These are phyloP conservation scores for Hebeloma cylindrosporum DNA, from an alignment of 768 basidiomycete genomes.

Conservation along the genomic window DNA sequence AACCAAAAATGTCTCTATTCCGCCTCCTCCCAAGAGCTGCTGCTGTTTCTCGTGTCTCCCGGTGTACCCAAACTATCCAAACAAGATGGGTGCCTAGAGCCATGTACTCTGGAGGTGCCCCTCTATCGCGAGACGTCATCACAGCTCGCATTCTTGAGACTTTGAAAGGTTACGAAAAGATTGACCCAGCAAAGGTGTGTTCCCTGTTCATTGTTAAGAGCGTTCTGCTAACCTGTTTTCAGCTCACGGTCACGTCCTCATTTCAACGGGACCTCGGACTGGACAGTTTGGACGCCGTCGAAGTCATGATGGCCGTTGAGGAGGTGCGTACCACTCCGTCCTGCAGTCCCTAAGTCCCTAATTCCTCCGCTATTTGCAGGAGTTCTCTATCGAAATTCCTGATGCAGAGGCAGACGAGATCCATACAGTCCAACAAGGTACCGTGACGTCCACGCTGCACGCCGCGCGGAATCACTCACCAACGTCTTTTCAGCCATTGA, in stretches of 20 bases:
- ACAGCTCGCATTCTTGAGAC: slow-evolving; percentile 77
- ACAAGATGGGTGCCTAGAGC: slow-evolving; percentile 44
- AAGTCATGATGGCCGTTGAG: slow-evolving; percentile 99
- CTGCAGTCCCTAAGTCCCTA: slow-evolving; percentile 1
- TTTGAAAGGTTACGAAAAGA: slow-evolving; percentile 88
- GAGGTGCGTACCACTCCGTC: slow-evolving; percentile 51
- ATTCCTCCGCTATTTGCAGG: slow-evolving; percentile 45
- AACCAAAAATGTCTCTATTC: slow-evolving; percentile 51
- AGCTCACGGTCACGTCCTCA: slow-evolving; percentile 67
- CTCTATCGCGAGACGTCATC: slow-evolving; percentile 67
- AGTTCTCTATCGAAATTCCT: slow-evolving; percentile 97
- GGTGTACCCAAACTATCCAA: slow-evolving; percentile 34
- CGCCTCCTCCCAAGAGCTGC: slow-evolving; percentile 50
- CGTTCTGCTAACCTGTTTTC: slow-evolving; percentile 3
- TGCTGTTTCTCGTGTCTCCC: slow-evolving; percentile 41
- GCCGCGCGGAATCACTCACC: slow-evolving; percentile 18
- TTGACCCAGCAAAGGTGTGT: slow-evolving; percentile 68
- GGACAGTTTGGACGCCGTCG: slow-evolving; percentile 95
- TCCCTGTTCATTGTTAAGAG: slow-evolving; percentile 1
- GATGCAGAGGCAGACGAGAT: slow-evolving; percentile 96
- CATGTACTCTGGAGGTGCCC: slow-evolving; percentile 64
- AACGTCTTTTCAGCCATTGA: slow-evolving; percentile 69
- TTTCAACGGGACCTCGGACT: slow-evolving; percentile 86
- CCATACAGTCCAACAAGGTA: slow-evolving; percentile 88
- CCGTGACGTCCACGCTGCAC: slow-evolving; percentile 20